Base-by-base conservation (phyloP, 2,329 filamentous ascomycete species). In the Hypocrella siamensis region DNA sequence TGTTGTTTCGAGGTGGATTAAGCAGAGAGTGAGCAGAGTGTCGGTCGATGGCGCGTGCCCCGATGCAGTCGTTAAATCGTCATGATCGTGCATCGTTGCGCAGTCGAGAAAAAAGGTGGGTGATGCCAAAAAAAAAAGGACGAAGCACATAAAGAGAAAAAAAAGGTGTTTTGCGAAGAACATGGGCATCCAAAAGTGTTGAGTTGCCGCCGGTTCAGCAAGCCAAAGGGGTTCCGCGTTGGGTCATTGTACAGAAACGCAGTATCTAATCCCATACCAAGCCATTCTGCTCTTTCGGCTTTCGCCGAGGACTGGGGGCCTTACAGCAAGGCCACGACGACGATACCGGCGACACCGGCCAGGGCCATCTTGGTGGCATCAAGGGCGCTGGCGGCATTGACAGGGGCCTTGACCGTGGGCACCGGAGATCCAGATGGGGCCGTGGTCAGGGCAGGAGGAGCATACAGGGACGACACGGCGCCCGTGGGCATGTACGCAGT, bases 281-380 rank as follows among this genome's bases (percentile, higher is more conserved):
- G n/a, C 3, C 21, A 12, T 22, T 22, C 21, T 7, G 8, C 21
- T 8, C 8, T 22, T 7, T 22, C 8, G 8, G 8, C 2, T 12
- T 12, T 22, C 21, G 8, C 21, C 8, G 12, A 3, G 2, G 21
- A 7, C 8, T 22, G 21, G 8, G 21, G 21, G 9, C 3, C n/a
- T 58, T 67, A 74, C 46, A 73, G 50, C 35, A 73, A 39, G n/a
- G 57, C 63, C 12, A 60, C 60, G 29, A 56, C 56, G n/a, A 65
- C 45, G 41, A 68, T 58, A 32, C 64, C 67, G 27, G 59, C 59
- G 28, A 67, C 44, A 31, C 61, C 66, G n/a, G 59, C 63, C 25
- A 67, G 42, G 21, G 59, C 61, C 10, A 67, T 44, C 28, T 58
- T 56, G 31, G 55, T 52, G 12, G 57, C 58, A 27, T 58, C 53